phyloP scores from a whole-genome alignment of 2,329 filamentous ascomycete genomes.

The Monosporascus ibericus region DNA sequence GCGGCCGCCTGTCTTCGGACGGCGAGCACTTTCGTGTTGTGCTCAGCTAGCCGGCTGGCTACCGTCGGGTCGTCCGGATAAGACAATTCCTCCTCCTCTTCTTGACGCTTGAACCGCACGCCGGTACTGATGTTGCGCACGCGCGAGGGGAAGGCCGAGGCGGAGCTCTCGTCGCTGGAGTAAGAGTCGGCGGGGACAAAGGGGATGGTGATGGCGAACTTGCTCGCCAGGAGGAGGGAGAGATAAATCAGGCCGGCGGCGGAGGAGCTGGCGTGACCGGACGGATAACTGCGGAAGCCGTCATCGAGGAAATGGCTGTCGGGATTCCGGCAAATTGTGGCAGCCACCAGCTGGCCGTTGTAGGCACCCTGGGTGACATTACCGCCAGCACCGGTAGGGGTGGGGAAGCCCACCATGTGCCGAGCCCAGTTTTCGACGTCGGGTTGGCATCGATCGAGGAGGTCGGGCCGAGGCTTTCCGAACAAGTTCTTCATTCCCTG shows the following conservation, averaged over 20 bases:
- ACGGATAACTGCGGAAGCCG: slow-evolving; percentile 80
- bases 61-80: slow-evolving; percentile 21
- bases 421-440: slow-evolving; percentile 57
- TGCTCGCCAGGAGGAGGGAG: slow-evolving; percentile 79
- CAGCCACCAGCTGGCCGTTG: slow-evolving; percentile 65
- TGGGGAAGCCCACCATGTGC: slow-evolving; percentile 50
- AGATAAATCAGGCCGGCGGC: slow-evolving; percentile 81
- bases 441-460: slow-evolving; percentile 73
- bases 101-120: slow-evolving; percentile 25
- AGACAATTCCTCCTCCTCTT: slow-evolving; percentile 22
- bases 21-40: slow-evolving; percentile 38
- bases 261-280: slow-evolving; percentile 68
- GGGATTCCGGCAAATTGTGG: slow-evolving; percentile 65
- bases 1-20: slow-evolving; percentile 71
- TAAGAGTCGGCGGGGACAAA: slow-evolving; percentile 51
- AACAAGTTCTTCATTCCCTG: slow-evolving; percentile 77
- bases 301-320: slow-evolving; percentile 61
- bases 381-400: slow-evolving; percentile 7
- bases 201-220: slow-evolving; percentile 69
- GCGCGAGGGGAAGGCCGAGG: slow-evolving; percentile 72
- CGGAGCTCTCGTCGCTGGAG: slow-evolving; percentile 36
- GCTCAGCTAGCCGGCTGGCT: slow-evolving; percentile 25
- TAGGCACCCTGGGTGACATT: slow-evolving; percentile 35
- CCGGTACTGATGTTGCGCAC: slow-evolving; percentile 35
- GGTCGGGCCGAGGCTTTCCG: slow-evolving; percentile 69